These are phyloP conservation scores for Penicillium sp. DNA, from an alignment of 2,329 filamentous ascomycete species.

Conservation along the genomic window DNA sequence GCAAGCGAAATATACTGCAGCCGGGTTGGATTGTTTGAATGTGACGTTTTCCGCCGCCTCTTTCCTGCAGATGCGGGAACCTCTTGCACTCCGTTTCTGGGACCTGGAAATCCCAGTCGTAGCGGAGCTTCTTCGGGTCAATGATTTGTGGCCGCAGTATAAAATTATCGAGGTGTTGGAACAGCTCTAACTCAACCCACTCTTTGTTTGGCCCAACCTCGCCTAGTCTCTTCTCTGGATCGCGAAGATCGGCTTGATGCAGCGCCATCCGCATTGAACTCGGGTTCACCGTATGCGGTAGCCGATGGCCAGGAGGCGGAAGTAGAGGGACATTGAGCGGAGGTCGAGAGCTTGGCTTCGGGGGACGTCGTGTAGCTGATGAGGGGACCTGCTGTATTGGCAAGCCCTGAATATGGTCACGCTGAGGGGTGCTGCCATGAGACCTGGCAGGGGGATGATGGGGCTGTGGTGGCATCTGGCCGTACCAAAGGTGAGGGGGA, in stretches of 20 bases:
- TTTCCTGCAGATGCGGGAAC: conserved; percentile 28
- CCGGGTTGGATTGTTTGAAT: conserved; percentile 45
- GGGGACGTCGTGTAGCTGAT: not conserved
- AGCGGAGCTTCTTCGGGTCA: conserved; percentile 21
- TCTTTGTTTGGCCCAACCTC: conserved; percentile 16
- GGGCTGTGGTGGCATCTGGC: not conserved
- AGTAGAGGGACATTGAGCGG: conserved; percentile 4
- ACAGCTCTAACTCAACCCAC: conserved; percentile 28
- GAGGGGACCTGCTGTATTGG: not conserved
- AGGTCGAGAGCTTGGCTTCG: not conserved
- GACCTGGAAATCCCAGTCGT: conserved; percentile 38
- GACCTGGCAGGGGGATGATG: not conserved
- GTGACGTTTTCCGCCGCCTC: conserved; percentile 21
- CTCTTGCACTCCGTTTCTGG: conserved; percentile 24
- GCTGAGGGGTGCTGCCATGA: not conserved
- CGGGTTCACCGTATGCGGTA: conserved; percentile 14
- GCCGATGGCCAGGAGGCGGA: conserved; percentile 9
- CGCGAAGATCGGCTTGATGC: conserved; percentile 57
- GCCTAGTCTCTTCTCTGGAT: conserved; percentile 44
- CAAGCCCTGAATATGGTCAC: not conserved
- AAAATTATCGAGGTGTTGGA: conserved; percentile 35
- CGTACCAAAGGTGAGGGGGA: not conserved
- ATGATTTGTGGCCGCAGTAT: conserved; percentile 30
- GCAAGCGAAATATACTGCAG: conserved; percentile 62
- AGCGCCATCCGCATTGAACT: conserved; percentile 31